Evolutionary conservation across 225 moss, liverwort and hornwort species (phyloP).

Genomic region (Pleurozium schreberi): DNA sequence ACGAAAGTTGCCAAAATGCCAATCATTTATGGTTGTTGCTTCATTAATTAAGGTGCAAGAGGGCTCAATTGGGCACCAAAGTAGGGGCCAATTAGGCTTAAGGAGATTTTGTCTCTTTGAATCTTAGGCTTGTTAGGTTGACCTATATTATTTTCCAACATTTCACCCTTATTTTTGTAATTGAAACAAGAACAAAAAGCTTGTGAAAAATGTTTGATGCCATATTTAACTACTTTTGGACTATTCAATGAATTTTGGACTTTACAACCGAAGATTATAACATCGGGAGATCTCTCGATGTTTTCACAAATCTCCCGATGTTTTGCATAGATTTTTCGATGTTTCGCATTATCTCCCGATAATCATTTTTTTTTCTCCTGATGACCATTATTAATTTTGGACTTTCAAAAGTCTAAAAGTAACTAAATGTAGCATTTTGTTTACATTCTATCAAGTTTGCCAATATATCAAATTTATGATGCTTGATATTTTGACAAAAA

Average conservation of each 20-base stretch:
- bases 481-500: not conserved
- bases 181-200: not conserved
- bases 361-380: too few species aligned
- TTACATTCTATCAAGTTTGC: not conserved
- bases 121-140: not conserved
- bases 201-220: not conserved
- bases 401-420: too few species aligned
- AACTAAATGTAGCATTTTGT: too few species aligned
- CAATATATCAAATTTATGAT: not conserved
- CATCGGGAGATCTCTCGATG: too few species aligned
- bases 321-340: too few species aligned
- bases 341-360: too few species aligned
- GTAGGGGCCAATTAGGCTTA: fast-evolving
- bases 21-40: not conserved
- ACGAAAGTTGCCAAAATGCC: not conserved
- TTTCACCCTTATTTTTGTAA: not conserved
- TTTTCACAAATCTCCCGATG: too few species aligned
- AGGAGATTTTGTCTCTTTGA: fast-evolving
- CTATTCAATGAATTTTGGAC: too few species aligned
- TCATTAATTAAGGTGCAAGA: not conserved
- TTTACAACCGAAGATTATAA: too few species aligned
- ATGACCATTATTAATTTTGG: too few species aligned
- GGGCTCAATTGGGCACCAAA: not conserved
- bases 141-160: not conserved
- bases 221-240: too few species aligned